Conservation (phyloP, 768 basidiomycete genomes). For the Saitozyma podzolica region DNA sequence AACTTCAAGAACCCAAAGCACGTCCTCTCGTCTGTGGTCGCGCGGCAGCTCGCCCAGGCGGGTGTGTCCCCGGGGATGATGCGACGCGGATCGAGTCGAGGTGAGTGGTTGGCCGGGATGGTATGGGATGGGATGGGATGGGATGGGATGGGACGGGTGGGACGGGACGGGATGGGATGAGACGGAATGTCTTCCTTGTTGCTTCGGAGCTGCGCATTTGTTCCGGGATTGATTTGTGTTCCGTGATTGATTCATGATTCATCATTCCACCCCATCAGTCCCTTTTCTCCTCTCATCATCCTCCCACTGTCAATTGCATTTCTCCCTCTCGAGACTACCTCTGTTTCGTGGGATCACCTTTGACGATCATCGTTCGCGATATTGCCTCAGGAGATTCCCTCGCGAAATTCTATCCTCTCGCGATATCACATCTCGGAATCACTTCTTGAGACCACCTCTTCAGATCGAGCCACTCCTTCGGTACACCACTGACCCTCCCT, state of each 20-base stretch:
- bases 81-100: conserved; percentile 54
- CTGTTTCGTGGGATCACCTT: no score
- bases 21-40: conserved; percentile 70
- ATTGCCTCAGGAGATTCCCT: no score
- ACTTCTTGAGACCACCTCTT: no score
- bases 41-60: conserved; percentile 65
- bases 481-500: conserved; percentile 4
- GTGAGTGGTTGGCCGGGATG: conserved; percentile 53
- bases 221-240: neutral
- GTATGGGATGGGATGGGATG: neutral
- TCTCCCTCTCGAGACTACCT: no score
- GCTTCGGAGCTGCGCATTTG: neutral
- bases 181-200: neutral
- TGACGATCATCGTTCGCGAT: no score
- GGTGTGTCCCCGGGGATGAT: conserved; percentile 46
- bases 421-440: neutral
- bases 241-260: neutral
- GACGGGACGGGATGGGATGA: neutral
- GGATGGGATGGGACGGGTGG: conserved; percentile 22
- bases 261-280: no score
- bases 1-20: conserved; percentile 81
- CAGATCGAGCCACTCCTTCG: neutral
- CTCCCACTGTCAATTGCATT: no score
- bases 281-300: no score
- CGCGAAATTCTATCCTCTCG: no score